Percentiles rank a stretch among this genome's conserved stretches.
Evolutionary conservation across 2,329 filamentous ascomycete genomes (phyloP).

Genomic region (Pyricularia pennisetigena): DNA sequence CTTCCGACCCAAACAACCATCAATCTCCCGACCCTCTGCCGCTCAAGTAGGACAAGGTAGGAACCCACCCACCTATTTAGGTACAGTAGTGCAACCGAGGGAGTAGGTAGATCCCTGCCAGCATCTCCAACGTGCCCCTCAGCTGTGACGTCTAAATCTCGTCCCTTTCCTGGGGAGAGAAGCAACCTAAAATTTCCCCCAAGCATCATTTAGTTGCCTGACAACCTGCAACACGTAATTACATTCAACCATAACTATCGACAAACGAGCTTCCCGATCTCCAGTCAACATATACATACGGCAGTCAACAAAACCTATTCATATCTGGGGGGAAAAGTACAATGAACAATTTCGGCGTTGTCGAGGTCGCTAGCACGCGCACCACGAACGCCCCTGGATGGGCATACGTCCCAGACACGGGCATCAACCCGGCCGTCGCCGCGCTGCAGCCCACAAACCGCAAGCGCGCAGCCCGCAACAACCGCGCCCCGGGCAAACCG

Average conservation of each 20-base stretch:
- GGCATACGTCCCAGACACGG: slow-evolving; percentile 80
- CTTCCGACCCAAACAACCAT: not conserved
- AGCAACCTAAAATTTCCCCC: not conserved
- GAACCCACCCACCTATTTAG: not conserved
- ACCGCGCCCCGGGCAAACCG: slow-evolving; percentile 11
- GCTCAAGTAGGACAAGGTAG: not conserved
- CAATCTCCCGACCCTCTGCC: not conserved
- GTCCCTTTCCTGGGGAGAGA: not conserved
- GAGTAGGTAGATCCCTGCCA: not conserved
- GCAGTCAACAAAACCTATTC: not conserved
- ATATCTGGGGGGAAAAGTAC: not conserved
- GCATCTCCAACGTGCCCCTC: not conserved
- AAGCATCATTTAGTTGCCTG: not conserved
- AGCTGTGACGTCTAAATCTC: not conserved
- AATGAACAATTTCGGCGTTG: slow-evolving; percentile 66
- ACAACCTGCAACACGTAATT: not conserved
- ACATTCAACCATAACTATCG: not conserved
- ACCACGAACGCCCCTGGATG: slow-evolving; percentile 72
- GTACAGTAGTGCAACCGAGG: not conserved
- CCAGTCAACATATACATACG: no score
- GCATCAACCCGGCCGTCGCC: slow-evolving; percentile 41
- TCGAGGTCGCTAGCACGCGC: slow-evolving; percentile 66
- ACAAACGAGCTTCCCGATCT: not conserved
- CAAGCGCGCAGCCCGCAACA: slow-evolving; percentile 56
- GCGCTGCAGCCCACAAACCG: slow-evolving; percentile 44